Evolutionary conservation across 306 rosid genomes (phyloP).

Genomic region (Oemleria cerasiformis): DNA sequence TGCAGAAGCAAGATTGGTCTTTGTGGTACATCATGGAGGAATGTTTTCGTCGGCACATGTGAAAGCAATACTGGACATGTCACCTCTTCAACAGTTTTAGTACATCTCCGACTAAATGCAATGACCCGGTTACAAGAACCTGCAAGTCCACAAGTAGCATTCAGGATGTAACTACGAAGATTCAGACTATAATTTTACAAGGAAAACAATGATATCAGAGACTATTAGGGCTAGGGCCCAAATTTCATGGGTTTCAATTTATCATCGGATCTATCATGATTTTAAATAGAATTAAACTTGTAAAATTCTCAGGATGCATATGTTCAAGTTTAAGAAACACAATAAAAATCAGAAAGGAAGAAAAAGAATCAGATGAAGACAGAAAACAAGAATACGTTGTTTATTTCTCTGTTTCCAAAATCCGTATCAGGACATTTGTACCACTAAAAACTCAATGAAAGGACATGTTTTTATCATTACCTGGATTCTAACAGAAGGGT

Average conservation of each 20-base stretch:
- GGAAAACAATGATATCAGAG: not conserved
- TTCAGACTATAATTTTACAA: not conserved
- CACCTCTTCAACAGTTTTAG: conserved; percentile 44
- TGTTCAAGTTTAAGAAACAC: no score
- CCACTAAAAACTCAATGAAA: not conserved
- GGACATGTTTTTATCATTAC: conserved; percentile 15
- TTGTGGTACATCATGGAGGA: conserved; percentile 11
- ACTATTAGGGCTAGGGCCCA: not conserved
- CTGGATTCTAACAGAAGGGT: conserved; percentile 63
- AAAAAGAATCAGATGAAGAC: not conserved
- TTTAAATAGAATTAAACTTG: not conserved
- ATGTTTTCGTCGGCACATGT: not conserved
- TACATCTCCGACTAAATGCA: conserved; percentile 67
- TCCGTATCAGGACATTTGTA: no score
- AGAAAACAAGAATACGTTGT: no score
- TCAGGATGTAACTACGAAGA: not conserved
- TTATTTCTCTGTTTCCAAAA: no score
- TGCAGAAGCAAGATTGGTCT: not conserved
- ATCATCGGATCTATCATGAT: no score
- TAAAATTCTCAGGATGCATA: no score
- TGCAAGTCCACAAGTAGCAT: conserved; percentile 24
- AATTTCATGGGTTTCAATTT: not conserved
- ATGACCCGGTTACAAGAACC: conserved; percentile 82
- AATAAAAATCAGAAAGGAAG: not conserved
- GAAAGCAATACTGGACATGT: conserved; percentile 1